Conservation (phyloP, 768 basidiomycete species). For the Trametopsis cervina region DNA sequence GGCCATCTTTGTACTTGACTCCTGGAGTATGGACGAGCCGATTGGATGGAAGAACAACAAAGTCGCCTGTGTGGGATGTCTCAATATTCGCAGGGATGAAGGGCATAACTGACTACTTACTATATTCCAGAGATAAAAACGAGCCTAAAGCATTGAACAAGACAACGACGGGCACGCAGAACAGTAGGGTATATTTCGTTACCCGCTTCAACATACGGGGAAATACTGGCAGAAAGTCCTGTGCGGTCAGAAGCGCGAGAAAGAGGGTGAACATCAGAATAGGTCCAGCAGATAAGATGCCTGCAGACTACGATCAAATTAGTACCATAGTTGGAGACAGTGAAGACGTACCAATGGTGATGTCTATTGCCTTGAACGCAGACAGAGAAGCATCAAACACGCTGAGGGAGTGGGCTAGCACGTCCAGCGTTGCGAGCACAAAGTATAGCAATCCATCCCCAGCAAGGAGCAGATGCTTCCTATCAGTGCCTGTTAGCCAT, state of each 20-base stretch:
- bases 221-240: conserved; percentile 44
- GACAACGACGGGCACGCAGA: conserved; percentile 51
- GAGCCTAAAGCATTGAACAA: conserved; percentile 55
- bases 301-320: conserved; percentile 6
- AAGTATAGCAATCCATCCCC: conserved; percentile 60
- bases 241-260: conserved; percentile 49
- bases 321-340: not conserved
- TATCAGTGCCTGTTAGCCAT: too few species aligned
- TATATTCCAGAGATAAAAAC: conserved; percentile 49
- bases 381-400: conserved; percentile 37
- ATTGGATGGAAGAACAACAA: not conserved
- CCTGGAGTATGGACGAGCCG: conserved; percentile 12
- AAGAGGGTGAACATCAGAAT: conserved; percentile 57
- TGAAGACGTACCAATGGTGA: conserved; percentile 45
- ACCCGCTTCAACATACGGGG: conserved; percentile 42
- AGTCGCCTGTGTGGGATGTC: not conserved
- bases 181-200: conserved; percentile 37
- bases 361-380: conserved; percentile 49
- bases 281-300: conserved; percentile 58
- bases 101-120: conserved; percentile 32
- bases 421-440: conserved; percentile 50
- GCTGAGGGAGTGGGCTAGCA: conserved; percentile 50
- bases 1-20: conserved; percentile 36
- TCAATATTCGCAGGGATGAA: too few species aligned
- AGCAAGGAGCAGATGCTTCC: conserved; percentile 52